These are phyloP conservation scores for Tolypocladium amazonense DNA, from an alignment of 2,329 filamentous ascomycete species.

Conservation along the genomic window DNA sequence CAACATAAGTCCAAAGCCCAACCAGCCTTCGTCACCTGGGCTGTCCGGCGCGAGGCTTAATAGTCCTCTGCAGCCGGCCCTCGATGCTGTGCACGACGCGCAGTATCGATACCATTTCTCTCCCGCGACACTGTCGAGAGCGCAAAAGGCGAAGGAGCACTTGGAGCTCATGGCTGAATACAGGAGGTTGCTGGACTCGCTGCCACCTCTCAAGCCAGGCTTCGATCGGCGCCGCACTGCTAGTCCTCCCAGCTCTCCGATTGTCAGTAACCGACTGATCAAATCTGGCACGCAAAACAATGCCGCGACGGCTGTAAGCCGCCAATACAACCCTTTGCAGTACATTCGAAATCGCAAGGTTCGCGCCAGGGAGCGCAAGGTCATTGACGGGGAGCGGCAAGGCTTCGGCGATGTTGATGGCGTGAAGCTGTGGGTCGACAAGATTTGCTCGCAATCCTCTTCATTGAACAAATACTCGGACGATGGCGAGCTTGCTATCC, in stretches of 20 bases:
- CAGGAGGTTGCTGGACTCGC: slow-evolving; percentile 62
- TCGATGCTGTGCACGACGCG: slow-evolving; percentile 31
- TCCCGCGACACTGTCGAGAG: slow-evolving; percentile 67
- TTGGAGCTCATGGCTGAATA: slow-evolving; percentile 84
- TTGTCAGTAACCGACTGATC: slow-evolving; percentile 17
- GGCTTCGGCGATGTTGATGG: slow-evolving; percentile 66
- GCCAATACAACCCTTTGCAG: slow-evolving; percentile 83
- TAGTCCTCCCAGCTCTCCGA: slow-evolving; percentile 31
- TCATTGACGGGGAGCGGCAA: slow-evolving; percentile 62
- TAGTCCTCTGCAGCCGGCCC: slow-evolving; percentile 35
- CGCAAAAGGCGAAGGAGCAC: slow-evolving; percentile 73
- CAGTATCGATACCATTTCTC: slow-evolving; percentile 59
- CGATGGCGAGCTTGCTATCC: slow-evolving; percentile 21
- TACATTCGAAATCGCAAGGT: slow-evolving; percentile 85
- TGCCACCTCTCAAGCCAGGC: slow-evolving; percentile 58
- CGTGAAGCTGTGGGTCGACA: slow-evolving; percentile 69
- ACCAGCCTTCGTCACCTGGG: slow-evolving; percentile 28
- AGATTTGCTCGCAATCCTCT: slow-evolving; percentile 34
- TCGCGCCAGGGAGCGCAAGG: slow-evolving; percentile 64
- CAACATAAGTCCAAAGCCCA: slow-evolving; percentile 48
- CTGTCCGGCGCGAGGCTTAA: slow-evolving; percentile 28
- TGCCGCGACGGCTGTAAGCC: slow-evolving; percentile 38
- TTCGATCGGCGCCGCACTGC: slow-evolving; percentile 25
- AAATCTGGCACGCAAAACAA: slow-evolving; percentile 15
- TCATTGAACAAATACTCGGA: slow-evolving; percentile 12